Conservation (phyloP, 108 stramenopile species). For the Skeletonema grethae region DNA sequence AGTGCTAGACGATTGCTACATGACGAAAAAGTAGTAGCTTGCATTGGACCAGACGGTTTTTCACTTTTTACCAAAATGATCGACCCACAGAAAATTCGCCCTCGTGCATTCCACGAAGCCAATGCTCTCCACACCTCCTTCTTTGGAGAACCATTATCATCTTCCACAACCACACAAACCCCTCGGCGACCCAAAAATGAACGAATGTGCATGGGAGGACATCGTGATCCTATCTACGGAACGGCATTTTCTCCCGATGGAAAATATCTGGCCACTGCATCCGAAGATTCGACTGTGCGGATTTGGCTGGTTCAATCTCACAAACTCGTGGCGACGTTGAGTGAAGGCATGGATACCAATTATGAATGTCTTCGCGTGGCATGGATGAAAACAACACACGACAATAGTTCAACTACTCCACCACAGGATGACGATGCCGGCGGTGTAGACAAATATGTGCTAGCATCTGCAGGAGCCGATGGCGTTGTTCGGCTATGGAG, state of each 20-base stretch:
- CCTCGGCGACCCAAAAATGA: slow-evolving; percentile 46
- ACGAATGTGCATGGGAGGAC: slow-evolving; percentile 63
- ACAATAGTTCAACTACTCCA: not conserved
- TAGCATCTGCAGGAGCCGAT: slow-evolving; percentile 58
- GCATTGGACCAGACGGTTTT: not conserved
- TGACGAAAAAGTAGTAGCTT: not conserved
- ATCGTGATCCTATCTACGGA: slow-evolving; percentile 78
- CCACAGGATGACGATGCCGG: not conserved
- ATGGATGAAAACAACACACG: slow-evolving; percentile 56
- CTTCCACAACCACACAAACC: not conserved
- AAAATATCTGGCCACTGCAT: slow-evolving; percentile 72
- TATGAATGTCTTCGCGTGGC: slow-evolving; percentile 83
- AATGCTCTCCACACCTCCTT: slow-evolving; percentile 36
- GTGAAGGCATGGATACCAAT: slow-evolving; percentile 50
- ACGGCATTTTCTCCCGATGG: slow-evolving; percentile 73
- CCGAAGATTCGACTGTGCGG: slow-evolving; percentile 75
- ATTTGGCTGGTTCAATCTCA: slow-evolving; percentile 71
- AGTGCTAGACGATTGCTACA: not conserved
- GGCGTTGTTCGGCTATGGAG: slow-evolving; percentile 54
- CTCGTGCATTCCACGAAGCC: slow-evolving; percentile 34
- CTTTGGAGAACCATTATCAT: slow-evolving; percentile 20
- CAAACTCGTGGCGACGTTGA: slow-evolving; percentile 53
- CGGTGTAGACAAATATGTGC: slow-evolving; percentile 30
- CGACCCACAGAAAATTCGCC: slow-evolving; percentile 3
- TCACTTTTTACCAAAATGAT: not conserved